Percentiles rank a stretch among this genome's conserved stretches.
Evolutionary conservation across 495 filamentous ascomycete species (phyloP).

Genomic region (Penicillium taxi): DNA sequence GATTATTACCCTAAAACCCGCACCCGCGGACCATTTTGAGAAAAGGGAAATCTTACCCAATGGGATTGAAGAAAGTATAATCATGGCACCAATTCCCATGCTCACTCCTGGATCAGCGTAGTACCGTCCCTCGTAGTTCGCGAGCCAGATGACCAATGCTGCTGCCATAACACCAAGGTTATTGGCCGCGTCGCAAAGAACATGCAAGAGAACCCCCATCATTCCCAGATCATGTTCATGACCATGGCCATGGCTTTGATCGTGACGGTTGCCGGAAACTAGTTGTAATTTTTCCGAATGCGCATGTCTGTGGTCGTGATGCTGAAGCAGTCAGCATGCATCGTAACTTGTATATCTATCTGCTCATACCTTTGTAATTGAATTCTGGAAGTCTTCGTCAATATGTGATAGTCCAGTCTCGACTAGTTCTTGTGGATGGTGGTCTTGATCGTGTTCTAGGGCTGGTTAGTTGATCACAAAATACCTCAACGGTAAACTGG

Average conservation of each 20-base stretch:
- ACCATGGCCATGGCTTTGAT: constrained; percentile 46
- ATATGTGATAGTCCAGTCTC: constrained; percentile 7
- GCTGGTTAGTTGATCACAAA: background rate
- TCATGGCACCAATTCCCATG: constrained; percentile 40
- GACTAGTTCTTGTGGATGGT: constrained; percentile 3
- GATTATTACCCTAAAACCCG: too few species aligned
- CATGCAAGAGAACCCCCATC: constrained; percentile 42
- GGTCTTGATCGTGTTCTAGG: constrained; percentile 18
- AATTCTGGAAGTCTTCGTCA: constrained; percentile 9
- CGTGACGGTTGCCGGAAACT: constrained; percentile 3
- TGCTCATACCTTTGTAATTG: constrained; percentile 12
- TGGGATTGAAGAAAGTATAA: constrained; percentile 34
- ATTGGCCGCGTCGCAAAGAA: constrained; percentile 43
- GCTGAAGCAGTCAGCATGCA: constrained; percentile 7
- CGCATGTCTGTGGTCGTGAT: constrained; percentile 20
- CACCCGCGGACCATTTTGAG: background rate
- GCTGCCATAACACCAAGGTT: constrained; percentile 44
- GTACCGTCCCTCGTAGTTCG: constrained; percentile 31
- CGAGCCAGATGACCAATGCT: constrained; percentile 38
- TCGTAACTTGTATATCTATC: background rate
- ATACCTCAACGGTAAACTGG: background rate
- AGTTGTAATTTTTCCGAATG: constrained; percentile 6
- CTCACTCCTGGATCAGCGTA: constrained; percentile 43
- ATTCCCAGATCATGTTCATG: constrained; percentile 35
- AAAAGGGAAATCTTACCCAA: constrained; percentile 18